These are phyloP conservation scores for Podospora sp. DNA, from an alignment of 495 filamentous ascomycete species.

Conservation along the genomic window DNA sequence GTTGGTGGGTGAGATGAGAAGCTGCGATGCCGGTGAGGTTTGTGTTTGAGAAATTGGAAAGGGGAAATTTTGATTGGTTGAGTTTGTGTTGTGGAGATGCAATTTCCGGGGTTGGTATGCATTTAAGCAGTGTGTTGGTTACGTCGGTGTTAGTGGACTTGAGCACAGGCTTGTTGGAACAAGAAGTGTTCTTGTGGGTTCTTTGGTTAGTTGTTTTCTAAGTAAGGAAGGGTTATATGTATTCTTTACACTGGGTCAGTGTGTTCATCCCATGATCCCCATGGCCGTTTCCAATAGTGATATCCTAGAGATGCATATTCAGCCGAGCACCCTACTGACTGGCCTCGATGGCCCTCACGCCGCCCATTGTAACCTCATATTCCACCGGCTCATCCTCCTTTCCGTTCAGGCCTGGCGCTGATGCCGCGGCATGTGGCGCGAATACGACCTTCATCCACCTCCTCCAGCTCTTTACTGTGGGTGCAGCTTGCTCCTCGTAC, in stretches of 20 bases:
- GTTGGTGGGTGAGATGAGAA: neutral
- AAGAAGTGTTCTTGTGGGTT: too few relatives aligned
- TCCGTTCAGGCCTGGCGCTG: constrained; percentile 43
- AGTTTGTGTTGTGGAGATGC: neutral
- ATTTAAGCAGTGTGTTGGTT: neutral
- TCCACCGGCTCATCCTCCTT: constrained; percentile 50
- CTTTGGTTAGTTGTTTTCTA: too few relatives aligned
- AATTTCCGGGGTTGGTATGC: neutral
- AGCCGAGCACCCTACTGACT: constrained; percentile 12
- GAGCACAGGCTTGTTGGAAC: too few relatives aligned
- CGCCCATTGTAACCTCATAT: constrained; percentile 60
- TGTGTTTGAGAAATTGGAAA: neutral
- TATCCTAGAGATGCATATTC: neutral
- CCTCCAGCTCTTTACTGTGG: constrained; percentile 45
- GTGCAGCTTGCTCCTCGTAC: constrained; percentile 22
- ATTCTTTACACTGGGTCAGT: neutral
- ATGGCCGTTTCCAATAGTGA: neutral
- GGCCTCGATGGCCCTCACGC: constrained; percentile 42
- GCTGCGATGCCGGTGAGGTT: neutral
- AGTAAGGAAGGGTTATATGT: too few relatives aligned
- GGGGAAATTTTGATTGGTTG: neutral
- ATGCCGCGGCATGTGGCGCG: constrained; percentile 63
- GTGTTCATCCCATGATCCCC: neutral
- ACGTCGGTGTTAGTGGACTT: neutral
- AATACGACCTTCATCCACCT: constrained; percentile 83